Evolutionary conservation across 139 green algal species (phyloP).

Genomic region (Micractinium sp.): DNA sequence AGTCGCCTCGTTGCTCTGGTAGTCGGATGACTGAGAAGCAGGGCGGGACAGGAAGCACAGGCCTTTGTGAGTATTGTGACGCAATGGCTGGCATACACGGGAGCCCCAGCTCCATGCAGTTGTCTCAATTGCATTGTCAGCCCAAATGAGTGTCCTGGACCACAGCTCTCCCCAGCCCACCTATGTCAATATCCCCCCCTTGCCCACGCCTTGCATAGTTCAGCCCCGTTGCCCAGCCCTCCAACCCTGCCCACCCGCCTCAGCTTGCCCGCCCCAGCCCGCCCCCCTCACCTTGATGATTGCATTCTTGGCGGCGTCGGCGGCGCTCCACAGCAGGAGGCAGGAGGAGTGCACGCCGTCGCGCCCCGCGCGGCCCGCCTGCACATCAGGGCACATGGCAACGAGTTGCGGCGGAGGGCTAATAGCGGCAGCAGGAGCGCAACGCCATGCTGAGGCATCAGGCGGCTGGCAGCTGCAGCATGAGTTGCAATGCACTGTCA

Average conservation of each 20-base stretch:
- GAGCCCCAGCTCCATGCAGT: not conserved
- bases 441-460: not conserved
- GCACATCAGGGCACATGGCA: not conserved
- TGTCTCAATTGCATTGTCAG: not conserved
- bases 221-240: too few relatives aligned
- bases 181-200: too few relatives aligned
- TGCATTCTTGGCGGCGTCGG: slow-evolving; percentile 46
- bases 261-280: not conserved
- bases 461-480: not conserved
- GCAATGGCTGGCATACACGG: not conserved
- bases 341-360: slow-evolving; percentile 61
- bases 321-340: slow-evolving; percentile 56
- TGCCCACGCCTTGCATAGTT: too few relatives aligned
- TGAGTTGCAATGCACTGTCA: too few relatives aligned
- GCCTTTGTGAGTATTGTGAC: not conserved
- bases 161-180: too few relatives aligned
- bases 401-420: too few relatives aligned
- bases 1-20: not conserved
- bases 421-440: too few relatives aligned
- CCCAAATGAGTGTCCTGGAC: not conserved
- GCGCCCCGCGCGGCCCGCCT: slow-evolving; percentile 55
- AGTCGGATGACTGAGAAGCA: not conserved
- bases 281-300: slow-evolving; percentile 31
- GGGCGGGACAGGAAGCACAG: not conserved
- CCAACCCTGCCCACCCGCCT: not conserved